Conservation (phyloP, 768 basidiomycete species). For the Kwoniella shandongensis region DNA sequence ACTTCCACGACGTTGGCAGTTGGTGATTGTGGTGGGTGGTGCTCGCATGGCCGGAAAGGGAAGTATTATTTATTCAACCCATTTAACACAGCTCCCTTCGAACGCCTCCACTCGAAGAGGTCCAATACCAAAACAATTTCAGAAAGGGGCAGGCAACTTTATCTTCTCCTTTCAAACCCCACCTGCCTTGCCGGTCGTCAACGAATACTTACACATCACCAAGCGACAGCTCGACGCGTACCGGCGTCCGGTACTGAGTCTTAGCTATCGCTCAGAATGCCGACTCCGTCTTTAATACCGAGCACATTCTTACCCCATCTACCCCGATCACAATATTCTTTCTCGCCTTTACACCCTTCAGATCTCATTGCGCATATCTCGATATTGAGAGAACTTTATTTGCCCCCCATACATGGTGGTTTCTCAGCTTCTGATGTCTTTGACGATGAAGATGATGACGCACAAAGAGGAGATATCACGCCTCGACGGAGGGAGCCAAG, state of each 20-base stretch:
- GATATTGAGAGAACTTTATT: conserved; percentile 38
- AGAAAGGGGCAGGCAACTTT: no score
- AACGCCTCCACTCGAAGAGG: background rate
- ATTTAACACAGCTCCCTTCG: no score
- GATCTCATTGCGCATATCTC: conserved; percentile 37
- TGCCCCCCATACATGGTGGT: conserved; percentile 48
- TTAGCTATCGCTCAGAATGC: conserved; percentile 4
- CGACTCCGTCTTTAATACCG: conserved; percentile 29
- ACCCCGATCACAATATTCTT: conserved; percentile 38
- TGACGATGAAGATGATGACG: conserved; percentile 22
- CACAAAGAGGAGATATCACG: no score
- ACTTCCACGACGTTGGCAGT: no score
- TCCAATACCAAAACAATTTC: no score
- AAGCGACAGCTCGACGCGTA: no score
- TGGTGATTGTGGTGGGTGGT: no score
- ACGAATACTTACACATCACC: no score
- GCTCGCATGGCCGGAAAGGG: no score
- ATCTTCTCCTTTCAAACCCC: no score
- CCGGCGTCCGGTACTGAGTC: no score
- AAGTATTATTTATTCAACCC: background rate
- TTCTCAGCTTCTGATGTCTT: conserved; percentile 21
- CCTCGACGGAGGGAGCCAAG: conserved; percentile 13
- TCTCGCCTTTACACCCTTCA: conserved; percentile 26
- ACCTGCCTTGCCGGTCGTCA: no score
- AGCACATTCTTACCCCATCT: conserved; percentile 46